Conservation (phyloP, 352 stramenopile genomes). For the Lagenidium sp. region DNA sequence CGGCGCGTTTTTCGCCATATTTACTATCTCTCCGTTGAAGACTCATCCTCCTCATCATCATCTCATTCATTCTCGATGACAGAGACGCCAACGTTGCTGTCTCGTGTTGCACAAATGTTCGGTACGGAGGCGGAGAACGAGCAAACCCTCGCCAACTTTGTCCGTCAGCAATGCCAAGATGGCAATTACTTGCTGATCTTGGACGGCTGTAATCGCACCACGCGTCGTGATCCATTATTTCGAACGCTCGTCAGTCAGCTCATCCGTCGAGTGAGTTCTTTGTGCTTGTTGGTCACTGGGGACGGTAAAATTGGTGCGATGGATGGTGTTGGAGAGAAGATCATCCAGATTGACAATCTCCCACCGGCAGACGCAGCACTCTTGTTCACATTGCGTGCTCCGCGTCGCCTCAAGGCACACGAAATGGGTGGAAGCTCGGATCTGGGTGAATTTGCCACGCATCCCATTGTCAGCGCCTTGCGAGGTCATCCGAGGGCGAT, state of each 20-base stretch:
- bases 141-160: conserved; percentile 34
- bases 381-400: conserved; percentile 66
- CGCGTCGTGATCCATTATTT: conserved; percentile 33
- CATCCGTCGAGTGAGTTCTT: conserved; percentile 49
- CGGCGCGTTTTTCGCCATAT: conserved; percentile 61
- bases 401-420: conserved; percentile 62
- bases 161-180: conserved; percentile 34
- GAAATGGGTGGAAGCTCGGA: conserved; percentile 71
- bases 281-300: conserved; percentile 56
- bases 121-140: conserved; percentile 6
- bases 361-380: conserved; percentile 55
- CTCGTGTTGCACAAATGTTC: neutral
- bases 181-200: conserved; percentile 61
- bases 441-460: conserved; percentile 43
- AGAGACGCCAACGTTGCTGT: neutral
- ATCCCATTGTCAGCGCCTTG: conserved; percentile 54
- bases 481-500: conserved; percentile 60
- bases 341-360: conserved; percentile 54
- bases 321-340: conserved; percentile 77
- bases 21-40: conserved; percentile 55
- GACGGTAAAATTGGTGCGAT: conserved; percentile 67
- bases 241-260: conserved; percentile 33
- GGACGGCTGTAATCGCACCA: conserved; percentile 59
- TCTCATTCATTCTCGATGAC: neutral
- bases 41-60: neutral